Evolutionary conservation across 371 early-diverging fungal genomes (phyloP), one percentile per base, ranked within the genome.

Genomic region (Haplosporangium sp.): DNA sequence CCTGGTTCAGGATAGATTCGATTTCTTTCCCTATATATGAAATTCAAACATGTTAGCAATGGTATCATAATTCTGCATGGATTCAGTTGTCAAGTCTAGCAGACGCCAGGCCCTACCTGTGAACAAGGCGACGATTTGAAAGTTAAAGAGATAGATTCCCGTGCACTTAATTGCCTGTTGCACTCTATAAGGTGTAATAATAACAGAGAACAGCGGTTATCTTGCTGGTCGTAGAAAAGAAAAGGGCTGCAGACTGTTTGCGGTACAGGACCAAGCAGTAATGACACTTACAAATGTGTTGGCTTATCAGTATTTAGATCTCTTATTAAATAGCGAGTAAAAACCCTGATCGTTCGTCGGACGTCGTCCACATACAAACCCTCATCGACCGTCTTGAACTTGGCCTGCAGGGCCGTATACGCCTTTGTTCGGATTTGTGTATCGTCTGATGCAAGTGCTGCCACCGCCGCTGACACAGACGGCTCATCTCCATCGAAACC

Each of bases 251-350:
- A 50, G 18, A 18, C 46, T 37, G 7, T 38, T 37, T 23, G 29
- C 29, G 29, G 4, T 29, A 29, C 29, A 29, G 29, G 4, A 29
- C 29, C 29, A 29, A 29, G 4, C 29, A 29, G 29, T 4, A 2
- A 29, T 29, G 29, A 29, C 4, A 43, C 65, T 18, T 62, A 67
- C 69, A 69, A 36, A 14, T 21, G 45, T 21, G 62, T 42, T 13
- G 65, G 66, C 16, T 55, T 57, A 40, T 54, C 58, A 6, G 59
- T 42, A 18, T 66, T 62, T 37, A 75, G 41, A 41, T 75, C 76
- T 18, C 62, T 55, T 40, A 53, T 7, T 2, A 65, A 18, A 53
- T 53, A 66, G 4, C 59, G 52, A 16, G 62, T 59, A 50, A 69
- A 66, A 11, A 18, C 18, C 14, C 62, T 50, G 23, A 75, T 69